Evolutionary conservation across 371 early-diverging fungal genomes (phyloP).

Genomic region (Mucor circinelloides): DNA sequence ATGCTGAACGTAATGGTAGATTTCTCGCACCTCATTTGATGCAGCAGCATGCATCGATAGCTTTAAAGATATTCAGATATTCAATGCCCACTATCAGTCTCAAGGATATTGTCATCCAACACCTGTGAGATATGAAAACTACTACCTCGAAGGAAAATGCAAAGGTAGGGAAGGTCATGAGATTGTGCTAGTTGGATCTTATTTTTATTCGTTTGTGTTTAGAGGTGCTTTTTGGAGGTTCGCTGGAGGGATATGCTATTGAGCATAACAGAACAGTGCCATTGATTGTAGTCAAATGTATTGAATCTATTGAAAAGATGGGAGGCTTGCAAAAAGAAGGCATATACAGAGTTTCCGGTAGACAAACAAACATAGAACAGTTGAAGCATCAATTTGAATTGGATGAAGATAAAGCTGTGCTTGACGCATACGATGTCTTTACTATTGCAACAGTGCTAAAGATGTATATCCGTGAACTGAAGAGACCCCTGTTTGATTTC

Average conservation of each 20-base stretch:
- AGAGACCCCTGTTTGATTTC: conserved; percentile 63
- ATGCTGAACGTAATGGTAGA: conserved; percentile 7
- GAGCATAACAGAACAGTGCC: conserved; percentile 56
- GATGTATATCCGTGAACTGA: conserved; percentile 64
- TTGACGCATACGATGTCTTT: conserved; percentile 57
- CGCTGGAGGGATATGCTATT: conserved; percentile 47
- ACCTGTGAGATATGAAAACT: conserved; percentile 56
- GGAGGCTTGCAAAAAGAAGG: conserved; percentile 72
- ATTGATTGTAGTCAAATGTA: conserved; percentile 52
- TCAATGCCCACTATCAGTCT: conserved; percentile 43
- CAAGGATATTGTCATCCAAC: conserved; percentile 43
- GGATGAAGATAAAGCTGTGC: conserved; percentile 49
- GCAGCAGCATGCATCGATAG: conserved; percentile 37
- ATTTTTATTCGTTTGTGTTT: not conserved
- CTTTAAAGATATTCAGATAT: conserved; percentile 31
- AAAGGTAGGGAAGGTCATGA: conserved; percentile 32
- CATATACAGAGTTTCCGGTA: conserved; percentile 72
- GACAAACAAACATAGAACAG: conserved; percentile 59
- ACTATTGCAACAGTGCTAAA: conserved; percentile 67
- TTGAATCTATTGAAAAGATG: conserved; percentile 61
- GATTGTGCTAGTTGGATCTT: not conserved
- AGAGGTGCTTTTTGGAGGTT: conserved; percentile 64
- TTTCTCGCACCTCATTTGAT: conserved; percentile 19
- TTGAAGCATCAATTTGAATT: conserved; percentile 57
- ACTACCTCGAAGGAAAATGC: conserved; percentile 41